Evolutionary conservation across 208 protist species (phyloP).

Genomic region (Crithidia brevicula): DNA sequence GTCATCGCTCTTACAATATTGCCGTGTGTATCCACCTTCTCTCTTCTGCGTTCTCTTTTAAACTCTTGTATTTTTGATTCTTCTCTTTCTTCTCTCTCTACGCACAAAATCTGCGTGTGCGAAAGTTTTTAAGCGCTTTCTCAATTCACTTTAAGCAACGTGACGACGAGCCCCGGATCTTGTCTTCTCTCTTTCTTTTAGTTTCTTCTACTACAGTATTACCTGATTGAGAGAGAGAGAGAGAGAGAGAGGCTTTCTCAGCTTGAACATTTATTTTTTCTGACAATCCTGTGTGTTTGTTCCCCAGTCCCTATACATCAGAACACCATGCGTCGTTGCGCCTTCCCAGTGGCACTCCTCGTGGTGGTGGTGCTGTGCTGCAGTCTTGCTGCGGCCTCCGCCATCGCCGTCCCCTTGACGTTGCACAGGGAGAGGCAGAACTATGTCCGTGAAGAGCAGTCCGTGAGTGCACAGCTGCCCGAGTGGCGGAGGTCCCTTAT

Average conservation of each 20-base stretch:
- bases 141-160: no score
- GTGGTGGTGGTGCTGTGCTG: slow-evolving; percentile 1
- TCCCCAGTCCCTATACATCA: no score
- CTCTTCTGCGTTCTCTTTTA: slow-evolving; percentile 10
- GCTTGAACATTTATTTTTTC: no score
- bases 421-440: neutral
- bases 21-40: no score
- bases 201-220: no score
- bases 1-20: no score
- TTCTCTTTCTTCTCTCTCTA: neutral
- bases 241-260: no score
- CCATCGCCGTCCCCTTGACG: neutral
- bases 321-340: neutral
- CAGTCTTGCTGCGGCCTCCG: neutral
- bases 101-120: no score
- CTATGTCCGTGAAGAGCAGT: neutral
- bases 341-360: neutral
- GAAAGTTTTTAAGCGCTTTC: no score
- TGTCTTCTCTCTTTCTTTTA: slow-evolving; percentile 3
- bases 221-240: no score
- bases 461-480: neutral
- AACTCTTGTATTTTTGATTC: neutral
- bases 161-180: no score
- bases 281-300: no score
- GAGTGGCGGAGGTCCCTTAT: neutral